Evolutionary conservation across 2,329 filamentous ascomycete species (phyloP).

Genomic region (Bipolaris cookei): DNA sequence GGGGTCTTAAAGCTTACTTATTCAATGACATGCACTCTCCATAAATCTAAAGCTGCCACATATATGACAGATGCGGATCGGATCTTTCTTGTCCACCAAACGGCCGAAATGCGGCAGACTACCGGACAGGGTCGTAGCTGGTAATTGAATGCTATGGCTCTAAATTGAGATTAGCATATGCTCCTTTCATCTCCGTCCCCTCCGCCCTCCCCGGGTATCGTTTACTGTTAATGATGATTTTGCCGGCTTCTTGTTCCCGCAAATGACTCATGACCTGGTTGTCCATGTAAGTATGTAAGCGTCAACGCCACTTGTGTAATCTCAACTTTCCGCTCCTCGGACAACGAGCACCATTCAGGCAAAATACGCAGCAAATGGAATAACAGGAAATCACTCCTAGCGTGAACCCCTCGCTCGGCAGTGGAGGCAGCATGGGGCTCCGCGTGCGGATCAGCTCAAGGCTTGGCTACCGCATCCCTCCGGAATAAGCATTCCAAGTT

Average conservation of each 20-base stretch:
- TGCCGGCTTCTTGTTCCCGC: neutral
- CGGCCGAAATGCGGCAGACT: neutral
- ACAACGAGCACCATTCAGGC: conserved; percentile 24
- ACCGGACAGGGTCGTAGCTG: neutral
- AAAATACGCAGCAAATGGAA: conserved; percentile 28
- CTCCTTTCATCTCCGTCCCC: neutral
- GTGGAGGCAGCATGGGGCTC: conserved; percentile 21
- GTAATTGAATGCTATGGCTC: neutral
- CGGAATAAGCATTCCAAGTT: conserved; percentile 17
- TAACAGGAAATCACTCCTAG: conserved; percentile 2
- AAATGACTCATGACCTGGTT: neutral
- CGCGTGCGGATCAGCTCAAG: conserved; percentile 18
- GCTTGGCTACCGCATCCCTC: conserved; percentile 10
- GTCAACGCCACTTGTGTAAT: neutral
- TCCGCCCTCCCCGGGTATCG: neutral
- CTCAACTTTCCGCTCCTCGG: conserved; percentile 3
- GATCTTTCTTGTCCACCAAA: neutral
- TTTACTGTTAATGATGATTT: neutral
- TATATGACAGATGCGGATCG: neutral
- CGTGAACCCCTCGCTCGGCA: conserved; percentile 24
- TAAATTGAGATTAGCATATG: neutral
- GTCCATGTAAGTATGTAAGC: neutral
- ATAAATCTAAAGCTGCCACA: neutral
- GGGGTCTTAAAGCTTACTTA: neutral
- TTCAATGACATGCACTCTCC: neutral